Evolutionary conservation across 129 eudicot genomes (phyloP), one percentile per base, ranked within the genome.

Genomic region (Flaveria bidentis): DNA sequence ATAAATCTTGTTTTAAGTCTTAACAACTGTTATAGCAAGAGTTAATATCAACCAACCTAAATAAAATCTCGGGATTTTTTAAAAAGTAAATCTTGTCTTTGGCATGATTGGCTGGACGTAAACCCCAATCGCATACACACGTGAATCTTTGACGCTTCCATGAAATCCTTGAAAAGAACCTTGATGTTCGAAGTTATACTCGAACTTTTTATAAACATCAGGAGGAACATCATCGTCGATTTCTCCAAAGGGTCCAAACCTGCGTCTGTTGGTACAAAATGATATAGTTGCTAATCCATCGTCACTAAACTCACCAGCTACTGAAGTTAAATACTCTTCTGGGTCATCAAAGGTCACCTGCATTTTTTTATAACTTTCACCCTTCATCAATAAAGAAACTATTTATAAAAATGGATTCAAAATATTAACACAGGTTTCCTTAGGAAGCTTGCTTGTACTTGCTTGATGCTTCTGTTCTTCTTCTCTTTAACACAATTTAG

Each of bases 271-370:
- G 60, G 63, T 57, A 22, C 69, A 33, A 60, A 78, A 78, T 26
- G 62, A 17, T 45, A 78, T n/a, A 6, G 64, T 20, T 18, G 1
- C 70, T 65, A 66, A 36, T 52, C 55, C 50, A 0, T 1, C 0
- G 3, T 51, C 0, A 6, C 13, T 6, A 39, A 18, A 39, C 56
- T 39, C 74, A 18, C 82, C 71, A 14, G 70, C 61, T 67, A 76
- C 44, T 5, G 67, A 76, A 47, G 47, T 55, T 49, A 76, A 16
- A 41, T 11, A 67, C 74, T 76, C 74, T 15, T n/a, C 13, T 36
- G 80, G 57, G 42, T 67, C 46, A 67, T 76, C 65, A 66, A 76
- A 52, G 0, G 64, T 66, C 64, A 66, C 66, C 74, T 76, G 80
- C 56, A 68, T 47, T 47, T 47, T 10, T 47, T 11, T 2, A 12